A percentile compares a stretch with the other conserved stretches of the same genome.
These are phyloP conservation scores for Tetrahymena elliotti DNA, from an alignment of 73 alveolate genomes.

Conservation along the genomic window DNA sequence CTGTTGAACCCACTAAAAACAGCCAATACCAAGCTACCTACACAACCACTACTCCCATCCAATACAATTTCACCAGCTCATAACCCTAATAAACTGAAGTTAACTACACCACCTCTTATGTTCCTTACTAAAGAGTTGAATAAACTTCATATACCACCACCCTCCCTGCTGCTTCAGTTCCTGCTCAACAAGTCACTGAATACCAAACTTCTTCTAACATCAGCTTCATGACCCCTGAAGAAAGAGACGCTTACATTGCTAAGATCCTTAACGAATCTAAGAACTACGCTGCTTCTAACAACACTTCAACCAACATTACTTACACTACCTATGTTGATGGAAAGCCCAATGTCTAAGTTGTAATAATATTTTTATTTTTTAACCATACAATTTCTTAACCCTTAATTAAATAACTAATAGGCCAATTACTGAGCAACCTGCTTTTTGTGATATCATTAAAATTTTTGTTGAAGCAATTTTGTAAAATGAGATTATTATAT, in stretches of 20 bases:
- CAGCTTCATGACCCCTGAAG: neutral
- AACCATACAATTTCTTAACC: neutral
- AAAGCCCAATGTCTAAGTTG: neutral
- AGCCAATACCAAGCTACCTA: neutral
- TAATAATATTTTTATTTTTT: neutral
- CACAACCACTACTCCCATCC: neutral
- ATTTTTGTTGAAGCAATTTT: neutral
- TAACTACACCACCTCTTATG: neutral
- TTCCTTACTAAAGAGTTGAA: neutral
- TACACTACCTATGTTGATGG: neutral
- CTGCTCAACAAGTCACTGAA: neutral
- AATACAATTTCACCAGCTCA: neutral
- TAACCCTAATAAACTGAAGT: neutral
- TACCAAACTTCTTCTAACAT: neutral
- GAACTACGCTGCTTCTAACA: neutral
- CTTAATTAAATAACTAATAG: neutral
- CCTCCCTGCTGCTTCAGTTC: neutral
- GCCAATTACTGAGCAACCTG: neutral
- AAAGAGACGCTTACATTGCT: neutral
- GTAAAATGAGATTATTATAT: neutral
- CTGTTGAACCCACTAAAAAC: neutral
- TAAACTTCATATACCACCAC: neutral
- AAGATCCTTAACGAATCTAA: neutral
- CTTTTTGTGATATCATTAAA: neutral
- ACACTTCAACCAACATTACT: neutral